Base-by-base conservation (phyloP, 352 stramenopile species). In the Lagenidium sp. region DNA sequence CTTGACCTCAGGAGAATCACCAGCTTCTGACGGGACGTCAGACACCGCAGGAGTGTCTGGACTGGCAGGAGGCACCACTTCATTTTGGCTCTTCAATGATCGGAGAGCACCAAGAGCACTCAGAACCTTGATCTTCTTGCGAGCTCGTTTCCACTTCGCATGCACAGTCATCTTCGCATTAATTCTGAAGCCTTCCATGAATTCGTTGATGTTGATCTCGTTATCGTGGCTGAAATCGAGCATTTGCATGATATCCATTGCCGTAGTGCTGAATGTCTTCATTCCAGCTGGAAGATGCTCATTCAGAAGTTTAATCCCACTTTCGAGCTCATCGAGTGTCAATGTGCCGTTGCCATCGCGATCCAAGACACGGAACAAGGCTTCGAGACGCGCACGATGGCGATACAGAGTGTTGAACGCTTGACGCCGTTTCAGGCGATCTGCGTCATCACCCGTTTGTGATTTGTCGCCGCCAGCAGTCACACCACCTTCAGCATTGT, bases 171-270 rank as follows among this genome's bases (percentile, higher is more conserved):
- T 64, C 53, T 83, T 89, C 26, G 80, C 80, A 37, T 88, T 87
- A 43, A 93, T 84, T 25, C 80, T 75, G 57, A 93, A 93, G 41
- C 80, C 78, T 41, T 93, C 80, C 70, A 93, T 86, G 48, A 93
- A 93, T 67, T 93, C 80, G 52, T 93, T 93, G 45, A 93, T 93
- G 63, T 93, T 90, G 59, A 93, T 82, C 47, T 89, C 70, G 39
- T 88, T 87, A 50, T 93, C 77, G 50, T 85, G 68, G 23, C 63
- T 83, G 35, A 93, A 89, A 55, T 93, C 80, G 43, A 93, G 66
- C 70, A 85, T 86, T n/a, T 60, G 59, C 80, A 93, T 93, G 37
- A 87, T 73, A 43, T 90, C 78, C 39, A 70, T 55, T 18, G 71
- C 65, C 19, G 84, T 82, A 16, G 69, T 81, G 24, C 56, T 78